A percentile compares a stretch with the other conserved stretches of the same genome.
Evolutionary conservation across 306 rosid species (phyloP).

Genomic region (Dryas octopetala): DNA sequence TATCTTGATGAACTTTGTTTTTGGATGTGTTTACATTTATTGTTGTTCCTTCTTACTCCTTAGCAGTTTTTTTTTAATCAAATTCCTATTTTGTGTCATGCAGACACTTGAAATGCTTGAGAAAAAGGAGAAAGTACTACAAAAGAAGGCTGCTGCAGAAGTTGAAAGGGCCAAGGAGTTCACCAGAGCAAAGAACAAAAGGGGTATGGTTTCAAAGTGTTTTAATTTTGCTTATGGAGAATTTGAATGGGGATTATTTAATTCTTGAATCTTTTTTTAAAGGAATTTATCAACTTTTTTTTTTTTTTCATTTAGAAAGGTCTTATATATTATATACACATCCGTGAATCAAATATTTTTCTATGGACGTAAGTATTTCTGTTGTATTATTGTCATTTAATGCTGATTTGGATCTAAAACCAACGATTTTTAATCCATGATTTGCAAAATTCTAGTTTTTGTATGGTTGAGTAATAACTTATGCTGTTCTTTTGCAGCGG

Average conservation of each 20-base stretch:
- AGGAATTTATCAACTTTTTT: neutral
- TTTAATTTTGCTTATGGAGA: neutral
- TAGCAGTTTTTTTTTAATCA: neutral
- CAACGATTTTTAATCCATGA: neutral
- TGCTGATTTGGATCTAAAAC: neutral
- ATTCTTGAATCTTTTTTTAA: neutral
- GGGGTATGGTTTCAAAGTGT: slow-evolving; percentile 47
- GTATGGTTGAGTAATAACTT: neutral
- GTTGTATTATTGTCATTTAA: neutral
- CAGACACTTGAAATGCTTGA: slow-evolving; percentile 99
- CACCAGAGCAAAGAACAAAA: slow-evolving; percentile 78
- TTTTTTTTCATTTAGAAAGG: neutral
- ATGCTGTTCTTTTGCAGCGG: slow-evolving; percentile 49
- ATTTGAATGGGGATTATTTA: neutral
- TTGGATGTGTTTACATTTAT: neutral
- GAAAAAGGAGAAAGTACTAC: slow-evolving; percentile 95
- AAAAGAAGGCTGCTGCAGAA: slow-evolving; percentile 74
- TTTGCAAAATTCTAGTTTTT: neutral
- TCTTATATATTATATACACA: neutral
- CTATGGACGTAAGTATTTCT: neutral
- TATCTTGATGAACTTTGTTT: neutral
- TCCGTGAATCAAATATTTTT: neutral
- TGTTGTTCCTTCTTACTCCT: neutral
- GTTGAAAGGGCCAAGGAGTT: slow-evolving; percentile 92
- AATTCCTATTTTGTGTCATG: slow-evolving; percentile 2